Base-by-base conservation (phyloP, 1,284 basidiomycete species). In the Malassezia sympodialis region DNA sequence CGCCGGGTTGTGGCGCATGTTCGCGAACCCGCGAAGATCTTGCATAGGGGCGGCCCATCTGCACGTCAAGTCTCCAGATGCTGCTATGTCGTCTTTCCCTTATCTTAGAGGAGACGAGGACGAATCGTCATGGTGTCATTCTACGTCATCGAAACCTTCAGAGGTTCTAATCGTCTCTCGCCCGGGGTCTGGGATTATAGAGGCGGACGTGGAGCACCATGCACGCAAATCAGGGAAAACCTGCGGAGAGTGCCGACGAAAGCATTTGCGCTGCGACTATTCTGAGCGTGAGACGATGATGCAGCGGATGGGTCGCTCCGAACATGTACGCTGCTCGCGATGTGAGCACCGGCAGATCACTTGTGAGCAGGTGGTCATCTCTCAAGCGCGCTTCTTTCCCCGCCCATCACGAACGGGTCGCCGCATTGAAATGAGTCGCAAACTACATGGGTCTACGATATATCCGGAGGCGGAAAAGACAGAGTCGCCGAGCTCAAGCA, bases 351-450 rank as follows among this genome's bases (percentile, higher is more conserved):
- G 63, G 34, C 62, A 59, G 15, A 54, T 66, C 27, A 58, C 54
- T 11, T 72, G 69, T 49, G 63, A 60, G 44, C 68, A 70, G 53
- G 69, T 60, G 27, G 52, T 61, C 47, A 57, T 61, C 1, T 60
- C 68, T 5, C 62, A 68, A 15, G 65, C 67, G 3, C 63, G 66
- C 12, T 52, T 64, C 17, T 66, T 65, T 37, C 68, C 68, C 0
- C 61, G 70, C 21, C 70, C 70, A 4, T 65, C 66, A 40, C 62
- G 70, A 6, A 68, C 68, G 1, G 70, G 70, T 5, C 71, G 68
- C 51, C 60, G 70, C 11, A 73, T 73, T 48, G 70, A 73, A 53
- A 63, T 72, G 39, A 69, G 69, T 1, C 61, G 67, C n/a, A 51
- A 60, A 51, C 54, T 73, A 15, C 70, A 73, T 43, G 70, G 69